Conservation (phyloP, 805 yeast species). For the Schwanniomyces sp. region DNA sequence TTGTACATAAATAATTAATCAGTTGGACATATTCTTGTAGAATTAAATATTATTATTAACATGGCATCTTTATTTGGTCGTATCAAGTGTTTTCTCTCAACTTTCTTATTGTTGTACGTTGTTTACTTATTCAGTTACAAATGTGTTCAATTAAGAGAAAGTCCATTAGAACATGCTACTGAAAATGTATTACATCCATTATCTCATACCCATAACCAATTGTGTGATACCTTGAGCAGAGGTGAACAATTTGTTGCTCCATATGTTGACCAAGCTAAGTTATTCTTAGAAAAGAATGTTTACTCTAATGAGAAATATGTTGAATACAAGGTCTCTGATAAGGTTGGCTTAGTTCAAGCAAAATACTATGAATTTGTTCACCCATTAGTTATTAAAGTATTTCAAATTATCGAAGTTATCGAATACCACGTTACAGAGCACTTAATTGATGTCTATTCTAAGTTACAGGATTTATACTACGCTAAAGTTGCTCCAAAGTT, state of each 20-base stretch:
- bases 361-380: constrained; percentile 22
- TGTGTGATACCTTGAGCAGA: constrained; percentile 32
- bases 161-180: constrained; percentile 28
- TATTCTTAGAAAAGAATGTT: constrained; percentile 35
- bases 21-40: not conserved
- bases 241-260: constrained; percentile 31
- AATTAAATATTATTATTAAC: not conserved
- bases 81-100: constrained; percentile 13
- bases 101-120: constrained; percentile 30
- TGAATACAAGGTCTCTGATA: constrained; percentile 30
- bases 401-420: constrained; percentile 30
- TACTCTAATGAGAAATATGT: constrained; percentile 35
- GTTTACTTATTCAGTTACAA: constrained; percentile 40
- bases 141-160: constrained; percentile 31
- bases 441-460: constrained; percentile 14
- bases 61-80: constrained; percentile 7
- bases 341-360: constrained; percentile 21
- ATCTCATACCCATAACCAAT: constrained; percentile 31
- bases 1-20: not conserved
- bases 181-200: constrained; percentile 38
- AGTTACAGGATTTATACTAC: constrained; percentile 20
- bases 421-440: constrained; percentile 33
- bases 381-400: constrained; percentile 32
- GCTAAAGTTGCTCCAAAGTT: constrained; percentile 19
- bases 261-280: constrained; percentile 22